Evolutionary conservation across 176 grass and related monocot species (phyloP), one percentile per base, ranked within the genome.

Genomic region (Areca catechu): DNA sequence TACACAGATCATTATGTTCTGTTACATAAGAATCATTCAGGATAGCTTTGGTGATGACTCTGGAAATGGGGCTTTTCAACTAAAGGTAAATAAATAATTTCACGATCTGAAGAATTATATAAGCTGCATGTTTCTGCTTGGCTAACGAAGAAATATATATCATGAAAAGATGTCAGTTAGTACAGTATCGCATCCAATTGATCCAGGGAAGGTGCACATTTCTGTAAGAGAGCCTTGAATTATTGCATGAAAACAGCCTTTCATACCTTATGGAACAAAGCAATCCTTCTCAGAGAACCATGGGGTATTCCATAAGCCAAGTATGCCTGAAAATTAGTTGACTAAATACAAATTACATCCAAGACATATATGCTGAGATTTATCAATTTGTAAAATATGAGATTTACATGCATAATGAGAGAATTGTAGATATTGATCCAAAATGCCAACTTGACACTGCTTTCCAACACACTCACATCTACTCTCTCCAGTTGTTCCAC

Each of bases 401-500:
- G 53, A 83, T 51, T 88, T 88, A 98, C 93, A 80, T 98, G 93
- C 93, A 98, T 91, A 63, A 98, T 53, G 67, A 98, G 84, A 63
- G 87, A 82, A 75, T 98, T 98, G 76, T 98, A 98, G 62, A 98
- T 71, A 64, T 98, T 98, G 70, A 91, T 83, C 93, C 93, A 98
- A 34, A 98, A 98, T 34, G 87, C 81, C 80, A 90, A 63, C 65
- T 98, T 98, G 49, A 77, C 63, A 43, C 51, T 83, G 66, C 51
- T 74, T 23, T 78, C 78, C 48, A 85, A 78, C 53, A 77, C 70
- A 60, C 73, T 79, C 43, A 92, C 74, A 78, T 98, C 93, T 61
- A 89, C 87, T 73, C 80, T 82, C 71, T 98, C 93, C 54, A 98
- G 84, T 69, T 98, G 93, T 70, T 98, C 87, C 60, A 98, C 87